Base-by-base conservation (phyloP, 345 rosid genomes). In the Xanthoceras sorbifolium region DNA sequence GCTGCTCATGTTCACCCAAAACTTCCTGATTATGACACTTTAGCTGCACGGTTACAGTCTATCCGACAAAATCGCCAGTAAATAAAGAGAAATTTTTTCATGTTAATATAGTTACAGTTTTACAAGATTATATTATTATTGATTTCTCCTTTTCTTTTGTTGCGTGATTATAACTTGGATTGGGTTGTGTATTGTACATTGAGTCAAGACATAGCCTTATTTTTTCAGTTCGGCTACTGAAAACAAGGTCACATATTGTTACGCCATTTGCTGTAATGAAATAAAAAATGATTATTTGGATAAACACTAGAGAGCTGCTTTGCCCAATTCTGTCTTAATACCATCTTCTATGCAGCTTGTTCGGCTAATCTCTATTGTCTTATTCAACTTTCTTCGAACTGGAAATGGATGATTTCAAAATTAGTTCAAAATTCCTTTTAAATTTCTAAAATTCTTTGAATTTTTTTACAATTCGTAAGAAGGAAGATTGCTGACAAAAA, bases 1-100 rank as follows among this genome's bases (percentile, higher is more conserved):
- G 86, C 90, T 66, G 81, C 84, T 76, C 97, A 92, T 80, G 91
- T 93, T 74, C 99, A 95, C 77, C 99, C 99, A 3, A 95, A 93
- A 80, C 99, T 93, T 79, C 98, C 98, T 1, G 99, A 95, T 69
- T 89, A 82, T 31, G 98, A 95, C 8, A 65, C 82, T 40, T 62
- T 95, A 38, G 71, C 87, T 20, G 92, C 97, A 29, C 88, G 82
- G 67, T 78, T 93, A 4, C 86, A 87, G 74, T 83, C 93, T 72
- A 83, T 86, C 31, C 84, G 93, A 48, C 78, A 77, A 63, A 83
- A 81, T 75, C 86, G 75, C 20, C 75, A 73, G 52, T 91, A 74
- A 83, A 71, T 57, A 34, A 29, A 46, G 29, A 63, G 2, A 1
- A 1, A 10, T 46, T 25, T 42, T 63, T 34, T 38, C 46, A 4